Base-by-base conservation (phyloP, 805 yeast species). In the Candida saitoana region DNA sequence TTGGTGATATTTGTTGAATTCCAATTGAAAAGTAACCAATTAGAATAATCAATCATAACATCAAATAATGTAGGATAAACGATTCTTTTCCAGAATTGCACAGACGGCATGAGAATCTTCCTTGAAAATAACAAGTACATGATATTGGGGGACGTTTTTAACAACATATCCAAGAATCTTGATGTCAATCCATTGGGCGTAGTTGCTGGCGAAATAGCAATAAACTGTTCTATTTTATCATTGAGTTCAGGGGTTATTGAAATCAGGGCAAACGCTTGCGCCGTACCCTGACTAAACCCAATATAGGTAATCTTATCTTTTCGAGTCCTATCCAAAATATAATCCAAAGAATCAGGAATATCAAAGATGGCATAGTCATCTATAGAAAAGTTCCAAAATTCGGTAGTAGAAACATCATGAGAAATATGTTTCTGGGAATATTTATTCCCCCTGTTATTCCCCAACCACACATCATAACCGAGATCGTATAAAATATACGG, bases 401-500 rank as follows among this genome's bases (percentile, higher is more conserved):
- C 67, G 17, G 63, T 63, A 3, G 67, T 64, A 27, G 60, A 55
- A 12, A 71, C 54, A 16, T 63, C 58, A 40, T 52, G 52, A 33
- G 35, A 43, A 14, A 59, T 39, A 61, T 91, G 96, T 52, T 89
- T 89, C 45, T 83, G 81, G 3, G 95, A 84, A 65, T 91, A 91
- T 65, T 91, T 93, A 65, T 91, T 93, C 8, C 52, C 76, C 45
- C 63, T 50, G 42, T 60, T 61, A 41, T 59, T 59, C 1, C 98
- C 98, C 48, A 91, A 68, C 91, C 95, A 91, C 4, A 91, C 97
- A 57, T 91, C 99, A 60, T 79, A 91, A 1, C 97, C 97, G 36
- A 80, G 59, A 44, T 89, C 88, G 46, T 82, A 82, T 25, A 91
- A 70, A 2, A 79, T 66, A 57, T 86, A 84, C 0, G 98, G 96